A percentile compares a stretch with the other conserved stretches of the same genome.
Conservation (phyloP, 768 basidiomycete genomes). For the Boletellus sp. region DNA sequence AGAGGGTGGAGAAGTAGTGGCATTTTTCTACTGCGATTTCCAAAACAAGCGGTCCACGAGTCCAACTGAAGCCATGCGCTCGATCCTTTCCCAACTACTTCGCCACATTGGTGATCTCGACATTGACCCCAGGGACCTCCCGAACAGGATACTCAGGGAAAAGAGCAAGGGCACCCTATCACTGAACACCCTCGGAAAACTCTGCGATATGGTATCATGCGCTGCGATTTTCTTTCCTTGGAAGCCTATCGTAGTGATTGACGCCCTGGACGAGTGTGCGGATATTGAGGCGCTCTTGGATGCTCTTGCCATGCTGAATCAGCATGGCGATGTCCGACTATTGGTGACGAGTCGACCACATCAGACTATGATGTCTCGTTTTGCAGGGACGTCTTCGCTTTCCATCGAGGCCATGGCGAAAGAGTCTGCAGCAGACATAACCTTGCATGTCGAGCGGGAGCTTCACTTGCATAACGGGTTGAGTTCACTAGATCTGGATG, state of each 20-base stretch:
- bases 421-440: not conserved
- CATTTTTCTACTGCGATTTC: not conserved
- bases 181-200: not conserved
- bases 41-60: not conserved
- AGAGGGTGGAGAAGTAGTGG: not conserved
- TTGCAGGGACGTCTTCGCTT: not conserved
- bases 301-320: not conserved
- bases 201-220: not conserved
- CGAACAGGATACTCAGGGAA: not conserved
- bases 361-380: not conserved
- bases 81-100: not conserved
- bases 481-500: not conserved
- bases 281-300: not conserved
- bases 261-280: conserved; percentile 5
- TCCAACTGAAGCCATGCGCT: not conserved
- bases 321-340: not conserved
- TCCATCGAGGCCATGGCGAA: not conserved
- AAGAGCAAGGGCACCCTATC: not conserved
- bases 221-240: not conserved
- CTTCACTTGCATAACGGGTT: not conserved
- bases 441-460: not conserved
- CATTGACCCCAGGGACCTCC: not conserved
- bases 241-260: not conserved
- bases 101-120: not conserved
- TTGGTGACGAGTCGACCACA: not conserved